Evolutionary conservation across 1,284 basidiomycete species (phyloP), one percentile per base, ranked within the genome.

Genomic region (Phylloboletellus chloephorus): DNA sequence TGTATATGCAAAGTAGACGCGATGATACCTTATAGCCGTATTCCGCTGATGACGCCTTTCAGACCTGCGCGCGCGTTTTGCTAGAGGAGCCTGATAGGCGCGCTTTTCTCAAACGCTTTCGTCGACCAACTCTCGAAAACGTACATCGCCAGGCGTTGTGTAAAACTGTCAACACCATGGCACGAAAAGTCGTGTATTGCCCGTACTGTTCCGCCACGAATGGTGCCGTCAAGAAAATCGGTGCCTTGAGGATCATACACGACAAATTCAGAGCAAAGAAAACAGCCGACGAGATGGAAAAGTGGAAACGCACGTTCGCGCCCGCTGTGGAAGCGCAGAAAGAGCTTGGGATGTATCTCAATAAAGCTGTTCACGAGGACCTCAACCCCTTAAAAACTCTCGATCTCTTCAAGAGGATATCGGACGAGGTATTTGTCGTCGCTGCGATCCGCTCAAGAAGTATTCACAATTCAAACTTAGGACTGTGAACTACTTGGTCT

Each of bases 221-320:
- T 59, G 96, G 96, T 23, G 82, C 88, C 0, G 94, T 99, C 45
- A 99, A 98, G 68, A 98, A 98, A 68, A 89, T 82, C 1, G 94
- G 93, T 4, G 82, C 91, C 4, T 63, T 99, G 54, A 95, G 93
- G 64, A 98, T 99, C 54, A 88, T 95, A 32, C 96, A 98, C 61
- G 96, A 98, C 69, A 96, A 96, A 64, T 99, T 91, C 62, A 76
- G 95, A 29, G 90, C 92, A 5, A 94, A 95, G 67, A 98, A 97
- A 71, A 89, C 88, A 4, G 84, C 82, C 2, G 87, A 86, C 28
- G 89, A 94, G 63, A 82, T 91, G 70, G 85, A 88, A 56, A 81
- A 79, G 52, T 98, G 89, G 80, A 87, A 90, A 64, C 73, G 74
- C 54, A 88, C 84, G 3, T 98, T 98, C 58, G 69, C 76, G 6